These are phyloP conservation scores for Xylaria flabelliformis DNA, from an alignment of 495 filamentous ascomycete genomes.

Conservation along the genomic window DNA sequence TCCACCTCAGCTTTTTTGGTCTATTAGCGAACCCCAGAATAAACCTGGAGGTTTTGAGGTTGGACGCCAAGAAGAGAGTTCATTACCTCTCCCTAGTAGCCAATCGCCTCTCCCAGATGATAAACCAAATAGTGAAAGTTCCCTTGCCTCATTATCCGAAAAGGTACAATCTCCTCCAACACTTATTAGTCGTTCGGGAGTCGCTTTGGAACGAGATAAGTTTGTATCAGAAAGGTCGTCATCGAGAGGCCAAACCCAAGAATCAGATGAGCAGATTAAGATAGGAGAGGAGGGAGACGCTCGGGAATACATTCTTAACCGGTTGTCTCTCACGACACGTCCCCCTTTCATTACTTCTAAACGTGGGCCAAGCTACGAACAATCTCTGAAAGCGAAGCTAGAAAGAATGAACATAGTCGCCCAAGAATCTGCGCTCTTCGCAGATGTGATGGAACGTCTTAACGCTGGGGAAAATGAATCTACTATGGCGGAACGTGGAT, in stretches of 20 bases:
- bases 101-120: background rate
- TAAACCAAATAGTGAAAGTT: background rate
- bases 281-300: background rate
- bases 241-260: background rate
- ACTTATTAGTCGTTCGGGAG: background rate
- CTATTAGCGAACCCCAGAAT: constrained; percentile 32
- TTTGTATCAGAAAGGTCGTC: background rate
- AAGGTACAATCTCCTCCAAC: background rate
- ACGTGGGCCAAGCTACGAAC: background rate
- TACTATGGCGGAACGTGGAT: background rate
- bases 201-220: background rate
- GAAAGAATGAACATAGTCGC: background rate
- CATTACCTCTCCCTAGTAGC: background rate
- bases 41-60: background rate
- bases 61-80: background rate
- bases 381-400: background rate
- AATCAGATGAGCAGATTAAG: background rate
- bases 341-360: background rate
- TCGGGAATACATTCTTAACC: background rate
- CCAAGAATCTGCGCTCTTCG: background rate
- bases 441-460: background rate
- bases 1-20: background rate
- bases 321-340: background rate
- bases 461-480: background rate
- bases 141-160: background rate